Evolutionary conservation across 495 filamentous ascomycete genomes (phyloP).

Genomic region (Chaetomidium leptoderma): DNA sequence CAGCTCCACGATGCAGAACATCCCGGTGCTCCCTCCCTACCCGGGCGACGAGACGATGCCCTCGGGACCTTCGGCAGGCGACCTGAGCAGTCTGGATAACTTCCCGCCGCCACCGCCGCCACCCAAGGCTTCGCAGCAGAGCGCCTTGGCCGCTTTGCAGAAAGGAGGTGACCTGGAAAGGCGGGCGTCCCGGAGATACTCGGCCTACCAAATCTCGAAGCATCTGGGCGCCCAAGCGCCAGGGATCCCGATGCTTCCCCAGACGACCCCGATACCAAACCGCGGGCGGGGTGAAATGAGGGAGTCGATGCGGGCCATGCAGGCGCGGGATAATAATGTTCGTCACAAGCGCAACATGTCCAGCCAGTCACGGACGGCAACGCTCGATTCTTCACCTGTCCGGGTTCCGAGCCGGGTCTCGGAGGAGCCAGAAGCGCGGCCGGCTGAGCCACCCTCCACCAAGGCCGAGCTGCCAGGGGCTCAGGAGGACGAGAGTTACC

Average conservation of each 20-base stretch:
- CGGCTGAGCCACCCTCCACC: constrained; percentile 35
- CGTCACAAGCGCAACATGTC: constrained; percentile 56
- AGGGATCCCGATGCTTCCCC: constrained; percentile 82
- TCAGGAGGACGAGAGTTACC: constrained; percentile 59
- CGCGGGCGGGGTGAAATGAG: constrained; percentile 74
- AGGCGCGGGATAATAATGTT: constrained; percentile 67
- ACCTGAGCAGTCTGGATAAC: constrained; percentile 46
- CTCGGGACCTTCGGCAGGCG: constrained; percentile 35
- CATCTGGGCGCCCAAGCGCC: constrained; percentile 76
- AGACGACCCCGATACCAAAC: constrained; percentile 84
- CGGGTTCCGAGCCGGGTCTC: constrained; percentile 62
- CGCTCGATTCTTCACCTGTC: constrained; percentile 56
- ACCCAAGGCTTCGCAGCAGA: constrained; percentile 76
- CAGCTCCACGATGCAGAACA: constrained; percentile 64
- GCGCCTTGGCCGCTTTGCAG: constrained; percentile 87
- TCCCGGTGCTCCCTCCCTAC: constrained; percentile 62
- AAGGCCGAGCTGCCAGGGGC: constrained; percentile 44
- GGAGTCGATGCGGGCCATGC: constrained; percentile 90
- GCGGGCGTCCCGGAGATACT: constrained; percentile 87
- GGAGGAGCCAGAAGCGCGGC: constrained; percentile 52
- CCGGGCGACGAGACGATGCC: constrained; percentile 53
- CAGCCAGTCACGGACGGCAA: constrained; percentile 35
- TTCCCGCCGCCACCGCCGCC: constrained; percentile 69
- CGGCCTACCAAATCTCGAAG: constrained; percentile 91
- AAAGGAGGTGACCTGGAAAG: constrained; percentile 88